These are phyloP conservation scores for Fragaria iinumae DNA, from an alignment of 306 rosid species.

Conservation along the genomic window DNA sequence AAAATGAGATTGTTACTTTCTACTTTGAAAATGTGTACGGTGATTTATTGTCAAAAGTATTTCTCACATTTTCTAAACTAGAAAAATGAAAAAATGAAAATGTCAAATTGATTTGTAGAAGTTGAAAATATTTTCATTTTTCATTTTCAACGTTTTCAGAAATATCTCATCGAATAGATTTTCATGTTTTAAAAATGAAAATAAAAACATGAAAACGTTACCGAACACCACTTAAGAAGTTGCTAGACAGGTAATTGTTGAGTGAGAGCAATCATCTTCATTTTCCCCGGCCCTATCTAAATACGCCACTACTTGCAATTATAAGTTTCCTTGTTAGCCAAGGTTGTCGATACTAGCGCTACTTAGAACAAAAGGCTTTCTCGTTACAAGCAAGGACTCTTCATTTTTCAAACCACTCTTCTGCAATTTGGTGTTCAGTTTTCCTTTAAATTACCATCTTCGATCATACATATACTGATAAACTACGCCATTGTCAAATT, in stretches of 20 bases:
- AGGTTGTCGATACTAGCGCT: background rate
- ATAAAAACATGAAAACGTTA: too few relatives aligned
- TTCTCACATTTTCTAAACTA: too few relatives aligned
- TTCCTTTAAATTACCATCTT: background rate
- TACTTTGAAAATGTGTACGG: too few relatives aligned
- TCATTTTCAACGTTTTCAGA: too few relatives aligned
- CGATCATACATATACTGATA: background rate
- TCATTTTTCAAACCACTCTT: background rate
- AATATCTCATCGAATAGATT: too few relatives aligned
- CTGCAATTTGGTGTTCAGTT: background rate
- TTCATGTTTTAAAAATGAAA: too few relatives aligned
- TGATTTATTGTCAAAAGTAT: too few relatives aligned
- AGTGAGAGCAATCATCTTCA: background rate
- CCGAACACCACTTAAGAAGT: background rate
- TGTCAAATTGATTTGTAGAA: too few relatives aligned
- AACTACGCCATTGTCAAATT: background rate
- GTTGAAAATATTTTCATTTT: too few relatives aligned
- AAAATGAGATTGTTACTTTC: too few relatives aligned
- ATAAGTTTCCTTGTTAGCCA: too few relatives aligned
- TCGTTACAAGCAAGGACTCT: background rate
- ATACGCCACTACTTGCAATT: background rate
- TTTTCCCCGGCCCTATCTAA: background rate
- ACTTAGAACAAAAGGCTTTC: background rate
- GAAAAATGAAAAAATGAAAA: too few relatives aligned
- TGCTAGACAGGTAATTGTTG: background rate